Evolutionary conservation across 2,329 filamentous ascomycete species (phyloP), one percentile per base, ranked within the genome.

Genomic region (Cercospora brassicicola): DNA sequence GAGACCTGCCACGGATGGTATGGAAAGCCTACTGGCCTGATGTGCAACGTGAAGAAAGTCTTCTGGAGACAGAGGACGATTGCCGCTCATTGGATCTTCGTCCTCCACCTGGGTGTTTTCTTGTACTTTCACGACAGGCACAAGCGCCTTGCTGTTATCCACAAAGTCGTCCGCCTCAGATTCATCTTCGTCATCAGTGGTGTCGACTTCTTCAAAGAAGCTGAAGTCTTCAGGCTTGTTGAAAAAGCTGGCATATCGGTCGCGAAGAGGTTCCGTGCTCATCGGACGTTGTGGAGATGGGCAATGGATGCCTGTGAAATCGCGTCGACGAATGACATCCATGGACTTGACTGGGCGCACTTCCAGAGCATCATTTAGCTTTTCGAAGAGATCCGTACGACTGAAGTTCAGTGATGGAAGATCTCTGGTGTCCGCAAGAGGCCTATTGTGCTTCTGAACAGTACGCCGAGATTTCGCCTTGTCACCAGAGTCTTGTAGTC

Each of bases 381-480:
- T 82, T 48, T 81, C 79, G 62, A 84, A 77, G 56, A 84, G 73
- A 69, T 84, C 79, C 72, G 81, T 80, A 7, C 78, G 78, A 67
- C 82, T 84, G 75, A 84, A 84, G 68, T 83, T 81, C 68, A 85
- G 77, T 7, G 81, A 83, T 13, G 83, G 83, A 31, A 85, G 76
- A 13, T 80, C 78, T 64, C 79, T 77, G 48, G 77, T 77, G 53
- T 81, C 79, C 13, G 72, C 76, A 3, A 81, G 71, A 11, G 78
- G 70, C 15, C 75, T 69, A 64, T 76, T 75, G 67, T 75, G 71
- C 55, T 75, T 72, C 30, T 73, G 75, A 62, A 71, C 74, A 53
- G 70, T 69, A 55, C 75, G 75, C n/a, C 74, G 73, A 30, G 71
- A 68, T 55, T 76, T 76, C 20, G 70, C 70, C 28, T 76, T 76